phyloP scores from a whole-genome alignment of 768 basidiomycete species.

The Macrolepiota fuliginosa region DNA sequence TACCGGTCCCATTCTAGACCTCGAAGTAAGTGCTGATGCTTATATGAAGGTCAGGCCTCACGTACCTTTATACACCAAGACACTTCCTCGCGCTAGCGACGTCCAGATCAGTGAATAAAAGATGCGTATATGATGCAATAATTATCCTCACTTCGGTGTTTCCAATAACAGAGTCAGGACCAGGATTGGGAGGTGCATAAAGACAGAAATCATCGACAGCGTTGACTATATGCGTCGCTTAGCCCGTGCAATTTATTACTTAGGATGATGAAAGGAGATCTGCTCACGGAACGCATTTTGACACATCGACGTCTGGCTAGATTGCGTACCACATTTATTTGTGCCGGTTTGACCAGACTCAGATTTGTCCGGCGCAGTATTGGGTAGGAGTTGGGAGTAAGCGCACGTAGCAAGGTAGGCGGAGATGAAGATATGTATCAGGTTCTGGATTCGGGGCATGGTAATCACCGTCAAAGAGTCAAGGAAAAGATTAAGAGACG shows the following conservation, averaged over 20 bases:
- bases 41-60: neutral
- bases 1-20: slow-evolving; percentile 54
- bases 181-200: slow-evolving; percentile 45
- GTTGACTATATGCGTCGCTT: slow-evolving; percentile 40
- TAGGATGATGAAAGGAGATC: neutral
- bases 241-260: neutral
- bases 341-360: slow-evolving; percentile 63
- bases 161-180: slow-evolving; percentile 50
- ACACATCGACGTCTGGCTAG: slow-evolving; percentile 58
- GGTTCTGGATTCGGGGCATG: neutral
- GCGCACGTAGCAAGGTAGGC: slow-evolving; percentile 3
- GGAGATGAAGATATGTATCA: neutral
- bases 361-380: slow-evolving; percentile 42
- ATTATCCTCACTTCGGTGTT: slow-evolving; percentile 50
- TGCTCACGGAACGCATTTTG: slow-evolving; percentile 61
- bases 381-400: slow-evolving; percentile 30
- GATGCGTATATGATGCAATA: neutral
- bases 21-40: neutral
- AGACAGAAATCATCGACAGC: slow-evolving; percentile 50
- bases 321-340: slow-evolving; percentile 59
- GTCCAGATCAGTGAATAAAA: slow-evolving; percentile 9
- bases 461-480: neutral
- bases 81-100: slow-evolving; percentile 36
- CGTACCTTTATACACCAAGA: slow-evolving; percentile 41
- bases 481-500: neutral